phyloP scores from a whole-genome alignment of 805 yeast genomes.

The Yarrowia porcina region DNA sequence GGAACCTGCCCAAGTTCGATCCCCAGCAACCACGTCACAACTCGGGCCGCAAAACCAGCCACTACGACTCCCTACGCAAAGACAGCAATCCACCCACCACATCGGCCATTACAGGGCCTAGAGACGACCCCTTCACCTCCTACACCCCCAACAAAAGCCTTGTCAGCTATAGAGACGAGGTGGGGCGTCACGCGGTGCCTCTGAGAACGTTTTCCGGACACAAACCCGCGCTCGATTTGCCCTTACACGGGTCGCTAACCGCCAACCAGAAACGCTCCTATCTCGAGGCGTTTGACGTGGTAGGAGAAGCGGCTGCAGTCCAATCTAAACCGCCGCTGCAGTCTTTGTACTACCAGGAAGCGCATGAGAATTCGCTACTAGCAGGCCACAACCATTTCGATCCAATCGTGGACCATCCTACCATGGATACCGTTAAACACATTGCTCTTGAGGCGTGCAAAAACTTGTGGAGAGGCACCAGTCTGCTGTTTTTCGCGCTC shows the following conservation, averaged over 20 bases:
- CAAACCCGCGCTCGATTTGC: background rate
- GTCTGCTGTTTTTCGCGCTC: slow-evolving; percentile 8
- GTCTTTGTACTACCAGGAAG: background rate
- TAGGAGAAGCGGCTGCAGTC: background rate
- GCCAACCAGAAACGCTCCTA: slow-evolving; percentile 22
- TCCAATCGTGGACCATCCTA: slow-evolving; percentile 4
- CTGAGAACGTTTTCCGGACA: background rate
- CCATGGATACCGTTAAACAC: slow-evolving; percentile 14
- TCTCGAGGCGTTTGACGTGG: slow-evolving; percentile 13
- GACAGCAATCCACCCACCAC: background rate
- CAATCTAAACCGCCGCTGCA: background rate
- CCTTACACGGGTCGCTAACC: slow-evolving; percentile 1
- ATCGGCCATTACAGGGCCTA: no score
- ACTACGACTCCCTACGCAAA: slow-evolving; percentile 14
- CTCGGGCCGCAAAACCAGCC: slow-evolving; percentile 2
- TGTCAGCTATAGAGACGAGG: background rate
- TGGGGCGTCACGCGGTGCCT: background rate
- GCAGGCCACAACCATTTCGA: slow-evolving; percentile 16
- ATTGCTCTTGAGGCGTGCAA: slow-evolving; percentile 16
- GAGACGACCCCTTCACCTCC: slow-evolving; percentile 17
- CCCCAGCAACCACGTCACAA: background rate
- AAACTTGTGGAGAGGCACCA: slow-evolving; percentile 23
- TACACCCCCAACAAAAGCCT: slow-evolving; percentile 17
- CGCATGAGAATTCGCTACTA: background rate
- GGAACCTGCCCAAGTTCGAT: slow-evolving; percentile 9